These are phyloP conservation scores for Oryza glaberrima DNA, from an alignment of 176 grass and related monocot species.

Conservation along the genomic window DNA sequence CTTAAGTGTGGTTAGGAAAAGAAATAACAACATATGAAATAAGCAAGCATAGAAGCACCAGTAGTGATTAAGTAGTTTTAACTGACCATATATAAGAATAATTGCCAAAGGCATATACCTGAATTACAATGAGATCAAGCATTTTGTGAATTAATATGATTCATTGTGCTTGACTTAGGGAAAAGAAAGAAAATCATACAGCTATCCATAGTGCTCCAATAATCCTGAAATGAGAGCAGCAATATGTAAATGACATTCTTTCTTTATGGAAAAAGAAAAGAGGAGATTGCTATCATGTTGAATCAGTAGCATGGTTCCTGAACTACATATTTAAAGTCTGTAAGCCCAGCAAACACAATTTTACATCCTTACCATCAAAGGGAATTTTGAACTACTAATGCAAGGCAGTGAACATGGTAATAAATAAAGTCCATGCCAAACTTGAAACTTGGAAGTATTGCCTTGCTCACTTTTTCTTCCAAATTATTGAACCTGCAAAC, in stretches of 20 bases:
- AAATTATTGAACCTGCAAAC: slow-evolving; percentile 10
- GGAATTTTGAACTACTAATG: background rate
- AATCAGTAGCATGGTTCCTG: background rate
- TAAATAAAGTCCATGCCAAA: background rate
- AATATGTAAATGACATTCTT: background rate
- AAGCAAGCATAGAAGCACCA: background rate
- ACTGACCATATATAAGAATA: background rate
- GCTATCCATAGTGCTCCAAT: background rate
- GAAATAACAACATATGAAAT: background rate
- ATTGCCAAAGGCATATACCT: background rate
- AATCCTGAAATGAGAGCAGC: background rate
- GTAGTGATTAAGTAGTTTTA: background rate
- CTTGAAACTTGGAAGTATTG: background rate
- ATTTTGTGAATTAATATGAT: background rate
- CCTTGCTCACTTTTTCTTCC: background rate
- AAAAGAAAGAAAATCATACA: background rate
- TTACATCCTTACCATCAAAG: background rate
- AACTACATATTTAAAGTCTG: background rate
- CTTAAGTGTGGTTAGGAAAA: background rate
- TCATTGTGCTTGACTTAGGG: background rate
- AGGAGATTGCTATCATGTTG: background rate
- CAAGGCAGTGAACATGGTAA: background rate
- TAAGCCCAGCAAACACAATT: slow-evolving; percentile 2
- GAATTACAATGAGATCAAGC: background rate
- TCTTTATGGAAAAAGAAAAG: background rate